A percentile compares a stretch with the other conserved stretches of the same genome.
Evolutionary conservation across 345 rosid genomes (phyloP).

Genomic region (Gossypium herbaceum): DNA sequence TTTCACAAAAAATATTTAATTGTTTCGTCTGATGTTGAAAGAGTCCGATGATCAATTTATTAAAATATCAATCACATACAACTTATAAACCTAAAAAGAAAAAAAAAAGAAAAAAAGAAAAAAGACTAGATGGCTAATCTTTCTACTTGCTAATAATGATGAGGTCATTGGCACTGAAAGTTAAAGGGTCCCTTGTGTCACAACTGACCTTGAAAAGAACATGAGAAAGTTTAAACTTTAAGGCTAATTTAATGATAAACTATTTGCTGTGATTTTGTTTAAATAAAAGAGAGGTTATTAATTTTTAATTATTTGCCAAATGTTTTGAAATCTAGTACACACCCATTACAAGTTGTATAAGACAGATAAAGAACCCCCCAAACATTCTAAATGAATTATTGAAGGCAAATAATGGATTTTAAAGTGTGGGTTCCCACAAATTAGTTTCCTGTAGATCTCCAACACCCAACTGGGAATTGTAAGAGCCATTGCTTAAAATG

Average conservation of each 20-base stretch:
- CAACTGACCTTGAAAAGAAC: background rate
- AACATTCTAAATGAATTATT: conserved; percentile 23
- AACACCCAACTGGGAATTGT: conserved; percentile 6
- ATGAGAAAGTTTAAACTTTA: background rate
- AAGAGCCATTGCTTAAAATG: background rate
- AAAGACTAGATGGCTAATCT: no score
- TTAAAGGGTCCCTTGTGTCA: background rate
- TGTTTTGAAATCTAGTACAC: background rate
- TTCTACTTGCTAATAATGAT: no score
- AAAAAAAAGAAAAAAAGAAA: no score
- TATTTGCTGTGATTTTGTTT: background rate
- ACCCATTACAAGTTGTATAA: background rate
- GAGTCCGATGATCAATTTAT: no score
- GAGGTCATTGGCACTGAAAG: no score
- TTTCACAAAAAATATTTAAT: no score
- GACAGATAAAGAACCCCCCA: background rate
- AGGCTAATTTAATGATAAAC: background rate
- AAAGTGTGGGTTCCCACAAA: conserved; percentile 24
- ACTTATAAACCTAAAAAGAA: no score
- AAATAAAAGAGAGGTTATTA: background rate
- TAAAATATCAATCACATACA: no score
- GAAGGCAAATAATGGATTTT: conserved; percentile 17
- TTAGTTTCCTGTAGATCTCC: conserved; percentile 16
- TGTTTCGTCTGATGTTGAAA: no score
- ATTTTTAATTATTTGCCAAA: background rate